Evolutionary conservation across 345 rosid genomes (phyloP).

Genomic region (Eucalyptus curtisii): DNA sequence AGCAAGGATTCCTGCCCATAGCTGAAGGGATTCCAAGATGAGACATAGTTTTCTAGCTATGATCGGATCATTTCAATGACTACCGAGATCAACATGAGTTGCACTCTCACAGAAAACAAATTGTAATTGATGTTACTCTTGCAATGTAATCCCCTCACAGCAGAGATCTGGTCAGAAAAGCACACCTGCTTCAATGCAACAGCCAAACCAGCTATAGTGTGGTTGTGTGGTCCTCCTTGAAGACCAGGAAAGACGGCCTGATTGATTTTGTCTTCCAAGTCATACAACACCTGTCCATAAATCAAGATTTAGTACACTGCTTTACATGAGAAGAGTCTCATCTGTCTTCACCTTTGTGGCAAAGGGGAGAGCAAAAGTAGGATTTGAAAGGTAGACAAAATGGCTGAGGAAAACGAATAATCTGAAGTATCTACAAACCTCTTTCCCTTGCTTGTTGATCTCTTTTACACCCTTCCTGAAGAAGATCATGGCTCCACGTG

Average conservation of each 20-base stretch:
- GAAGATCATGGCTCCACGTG: slow-evolving; percentile 99
- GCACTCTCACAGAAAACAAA: background rate
- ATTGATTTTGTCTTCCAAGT: slow-evolving; percentile 91
- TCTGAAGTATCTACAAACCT: slow-evolving; percentile 25
- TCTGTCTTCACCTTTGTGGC: background rate
- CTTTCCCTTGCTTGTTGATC: slow-evolving; percentile 88
- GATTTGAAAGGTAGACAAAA: background rate
- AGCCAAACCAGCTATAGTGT: slow-evolving; percentile 94
- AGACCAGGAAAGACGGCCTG: slow-evolving; percentile 99
- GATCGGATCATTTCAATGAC: background rate
- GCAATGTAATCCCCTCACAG: background rate
- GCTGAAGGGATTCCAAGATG: background rate
- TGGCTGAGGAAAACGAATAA: background rate
- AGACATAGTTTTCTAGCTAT: background rate
- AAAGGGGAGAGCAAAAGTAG: background rate
- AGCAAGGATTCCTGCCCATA: background rate
- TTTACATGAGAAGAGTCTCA: background rate
- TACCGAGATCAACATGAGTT: background rate
- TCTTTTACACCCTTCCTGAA: slow-evolving; percentile 90
- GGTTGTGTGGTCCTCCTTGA: slow-evolving; percentile 99
- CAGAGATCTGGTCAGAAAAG: background rate
- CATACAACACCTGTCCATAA: slow-evolving; percentile 57
- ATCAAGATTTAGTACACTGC: background rate
- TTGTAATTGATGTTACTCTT: background rate
- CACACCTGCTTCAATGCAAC: slow-evolving; percentile 53